A percentile compares a stretch with the other conserved stretches of the same genome.
phyloP scores from a whole-genome alignment of 306 rosid genomes.

The Glycyrrhiza uralensis region DNA sequence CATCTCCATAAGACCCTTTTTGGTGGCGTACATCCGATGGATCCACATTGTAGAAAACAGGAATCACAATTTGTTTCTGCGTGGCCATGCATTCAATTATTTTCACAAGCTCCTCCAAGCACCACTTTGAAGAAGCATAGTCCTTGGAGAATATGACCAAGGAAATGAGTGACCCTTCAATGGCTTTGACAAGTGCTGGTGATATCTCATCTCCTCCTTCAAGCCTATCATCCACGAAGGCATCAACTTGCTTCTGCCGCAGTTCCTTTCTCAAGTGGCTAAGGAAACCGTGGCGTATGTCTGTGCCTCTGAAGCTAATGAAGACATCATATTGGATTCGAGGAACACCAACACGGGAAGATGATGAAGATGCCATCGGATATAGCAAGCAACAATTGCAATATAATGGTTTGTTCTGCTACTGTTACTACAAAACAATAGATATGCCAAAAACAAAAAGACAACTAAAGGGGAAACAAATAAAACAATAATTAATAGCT shows the following conservation, averaged over 20 bases:
- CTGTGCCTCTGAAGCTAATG: constrained; percentile 23
- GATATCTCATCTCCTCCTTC: constrained; percentile 21
- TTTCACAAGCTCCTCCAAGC: constrained; percentile 21
- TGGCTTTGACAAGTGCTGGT: constrained; percentile 18
- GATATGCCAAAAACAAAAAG: too few species aligned
- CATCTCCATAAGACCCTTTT: not conserved
- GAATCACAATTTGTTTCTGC: constrained; percentile 3
- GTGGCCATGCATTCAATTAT: constrained; percentile 23
- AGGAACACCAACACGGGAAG: not conserved
- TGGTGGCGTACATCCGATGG: constrained; percentile 22
- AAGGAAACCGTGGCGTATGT: not conserved
- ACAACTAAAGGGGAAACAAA: too few species aligned
- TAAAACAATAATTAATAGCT: too few species aligned
- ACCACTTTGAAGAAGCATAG: constrained; percentile 14
- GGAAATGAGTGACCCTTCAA: constrained; percentile 24
- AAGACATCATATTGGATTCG: constrained; percentile 2
- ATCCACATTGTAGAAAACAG: constrained; percentile 20
- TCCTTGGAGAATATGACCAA: constrained; percentile 15
- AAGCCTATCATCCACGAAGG: constrained; percentile 6
- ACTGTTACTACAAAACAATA: too few species aligned
- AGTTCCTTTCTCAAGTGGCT: constrained; percentile 16
- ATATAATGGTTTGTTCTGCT: too few species aligned
- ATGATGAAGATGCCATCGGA: not conserved
- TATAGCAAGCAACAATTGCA: too few species aligned
- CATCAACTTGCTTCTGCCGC: constrained; percentile 11